Base-by-base conservation (phyloP, 1,284 basidiomycete genomes). In the Ustilago lituana region DNA sequence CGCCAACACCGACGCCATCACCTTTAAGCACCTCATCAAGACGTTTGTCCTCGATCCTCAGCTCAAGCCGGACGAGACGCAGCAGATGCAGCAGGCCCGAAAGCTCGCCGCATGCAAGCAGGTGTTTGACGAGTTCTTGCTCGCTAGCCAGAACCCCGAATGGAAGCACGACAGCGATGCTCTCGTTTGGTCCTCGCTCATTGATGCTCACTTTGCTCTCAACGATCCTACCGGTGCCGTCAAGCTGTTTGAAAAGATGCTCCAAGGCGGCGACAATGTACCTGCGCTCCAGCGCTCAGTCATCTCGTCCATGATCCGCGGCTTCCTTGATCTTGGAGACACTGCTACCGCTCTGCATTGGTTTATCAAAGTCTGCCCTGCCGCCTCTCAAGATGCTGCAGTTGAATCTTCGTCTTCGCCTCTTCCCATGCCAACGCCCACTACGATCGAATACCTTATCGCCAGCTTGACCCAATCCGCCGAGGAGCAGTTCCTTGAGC, bases 111-210 rank as follows among this genome's bases (percentile, higher is more conserved):
- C 87, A 6, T 89, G 90, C 4, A 85, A 87, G 70, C 85, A 87
- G 47, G 86, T 90, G 6, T 92, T 93, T 77, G 80, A 85, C n/a
- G 86, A 88, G 55, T 93, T 83, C 70, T 82, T 82, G 32, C 83
- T 82, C 24, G 84, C 85, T 24, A 65, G 87, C 5, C 51, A 70
- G 36, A 83, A 82, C 15, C 38, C 69, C 2, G 47, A 70, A 24
- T 26, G 58, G 59, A 46, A 57, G 15, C 55, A 65, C 19, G 41
- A 72, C 17, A 37, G 57, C 33, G 74, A 81, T 45, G 83, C 88
- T 26, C 73, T 84, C 31, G 85, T 91, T 2, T 94, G 88, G 88
- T 89, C 89, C 64, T 84, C 86, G 64, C 91, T 94, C 87, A 87
- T 95, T 51, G 85, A 87, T 39, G 87, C 88, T 0, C 89, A 91